Percentiles rank a stretch among this genome's conserved stretches.
phyloP scores from a whole-genome alignment of 2,329 filamentous ascomycete genomes.

The Alternaria sp. region DNA sequence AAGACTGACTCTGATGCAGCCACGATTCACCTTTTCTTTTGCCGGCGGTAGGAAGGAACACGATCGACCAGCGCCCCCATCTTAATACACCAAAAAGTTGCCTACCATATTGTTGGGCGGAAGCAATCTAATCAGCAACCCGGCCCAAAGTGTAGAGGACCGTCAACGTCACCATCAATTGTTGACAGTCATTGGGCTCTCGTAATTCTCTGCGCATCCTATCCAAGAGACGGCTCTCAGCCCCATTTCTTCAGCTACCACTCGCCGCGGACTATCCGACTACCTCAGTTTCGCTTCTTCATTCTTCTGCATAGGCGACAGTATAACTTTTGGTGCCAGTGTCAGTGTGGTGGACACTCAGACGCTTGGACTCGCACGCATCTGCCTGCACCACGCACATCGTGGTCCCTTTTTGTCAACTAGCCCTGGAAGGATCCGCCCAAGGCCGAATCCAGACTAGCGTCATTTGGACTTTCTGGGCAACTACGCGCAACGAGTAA shows the following conservation, averaged over 20 bases:
- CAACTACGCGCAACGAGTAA: conserved; percentile 46
- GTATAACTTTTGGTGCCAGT: conserved; percentile 1
- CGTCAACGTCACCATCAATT: conserved; percentile 13
- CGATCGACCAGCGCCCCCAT: conserved; percentile 16
- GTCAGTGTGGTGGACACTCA: conserved; percentile 13
- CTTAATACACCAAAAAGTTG: conserved; percentile 3
- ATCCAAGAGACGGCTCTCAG: background rate
- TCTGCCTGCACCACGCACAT: conserved; percentile 23
- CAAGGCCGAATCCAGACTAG: conserved; percentile 36
- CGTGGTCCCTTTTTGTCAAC: conserved; percentile 24
- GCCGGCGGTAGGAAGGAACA: conserved; percentile 21
- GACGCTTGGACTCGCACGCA: conserved; percentile 31
- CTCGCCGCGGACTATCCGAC: background rate
- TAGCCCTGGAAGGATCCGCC: conserved; percentile 30
- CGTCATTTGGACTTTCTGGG: conserved; percentile 36
- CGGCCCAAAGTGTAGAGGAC: conserved; percentile 7
- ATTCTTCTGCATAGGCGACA: conserved; percentile 15
- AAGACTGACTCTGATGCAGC: conserved; percentile 27
- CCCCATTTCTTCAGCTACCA: background rate
- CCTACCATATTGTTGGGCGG: conserved; percentile 20
- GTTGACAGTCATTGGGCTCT: background rate
- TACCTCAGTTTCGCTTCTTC: conserved; percentile 1
- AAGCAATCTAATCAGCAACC: conserved; percentile 22
- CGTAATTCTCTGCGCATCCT: background rate
- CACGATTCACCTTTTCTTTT: conserved; percentile 29